These are phyloP conservation scores for Scutellaria minor DNA, from an alignment of 257 asterid genomes.

Conservation along the genomic window DNA sequence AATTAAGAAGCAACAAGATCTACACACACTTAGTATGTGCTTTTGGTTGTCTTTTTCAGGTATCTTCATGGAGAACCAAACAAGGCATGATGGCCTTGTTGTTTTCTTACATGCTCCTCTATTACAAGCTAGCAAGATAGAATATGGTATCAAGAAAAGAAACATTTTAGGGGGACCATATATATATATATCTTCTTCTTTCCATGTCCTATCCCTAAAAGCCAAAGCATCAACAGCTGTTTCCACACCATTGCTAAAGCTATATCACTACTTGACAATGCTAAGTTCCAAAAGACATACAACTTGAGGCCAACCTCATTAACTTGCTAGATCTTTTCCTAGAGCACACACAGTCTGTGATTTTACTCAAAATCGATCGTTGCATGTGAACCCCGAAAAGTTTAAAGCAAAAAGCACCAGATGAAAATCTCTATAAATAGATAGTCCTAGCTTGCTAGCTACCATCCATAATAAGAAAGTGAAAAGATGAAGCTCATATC, in stretches of 20 bases:
- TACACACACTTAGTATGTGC: not conserved
- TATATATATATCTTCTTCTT: conserved; percentile 11
- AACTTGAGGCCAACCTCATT: conserved; percentile 29
- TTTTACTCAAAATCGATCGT: conserved; percentile 10
- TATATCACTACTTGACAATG: conserved; percentile 14
- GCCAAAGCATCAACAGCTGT: conserved; percentile 53
- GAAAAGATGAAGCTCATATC: conserved; percentile 54
- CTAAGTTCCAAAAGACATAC: conserved; percentile 31
- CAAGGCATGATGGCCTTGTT: conserved; percentile 7
- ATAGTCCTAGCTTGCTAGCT: not conserved
- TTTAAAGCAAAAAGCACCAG: not conserved
- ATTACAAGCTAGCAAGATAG: not conserved
- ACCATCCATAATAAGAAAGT: conserved; percentile 27
- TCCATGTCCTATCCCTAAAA: conserved; percentile 31
- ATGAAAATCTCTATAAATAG: conserved; percentile 42
- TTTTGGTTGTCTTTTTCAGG: not conserved
- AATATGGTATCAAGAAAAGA: conserved; percentile 30
- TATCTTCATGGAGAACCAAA: conserved; percentile 20
- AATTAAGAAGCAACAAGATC: not conserved
- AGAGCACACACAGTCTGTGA: conserved; percentile 42
- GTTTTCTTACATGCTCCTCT: conserved; percentile 14
- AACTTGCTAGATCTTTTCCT: conserved; percentile 35
- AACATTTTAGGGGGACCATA: conserved; percentile 26
- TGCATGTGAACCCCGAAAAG: conserved; percentile 36
- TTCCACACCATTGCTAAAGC: conserved; percentile 36